Base-by-base conservation (phyloP, 768 basidiomycete genomes). In the Mycena rosella region DNA sequence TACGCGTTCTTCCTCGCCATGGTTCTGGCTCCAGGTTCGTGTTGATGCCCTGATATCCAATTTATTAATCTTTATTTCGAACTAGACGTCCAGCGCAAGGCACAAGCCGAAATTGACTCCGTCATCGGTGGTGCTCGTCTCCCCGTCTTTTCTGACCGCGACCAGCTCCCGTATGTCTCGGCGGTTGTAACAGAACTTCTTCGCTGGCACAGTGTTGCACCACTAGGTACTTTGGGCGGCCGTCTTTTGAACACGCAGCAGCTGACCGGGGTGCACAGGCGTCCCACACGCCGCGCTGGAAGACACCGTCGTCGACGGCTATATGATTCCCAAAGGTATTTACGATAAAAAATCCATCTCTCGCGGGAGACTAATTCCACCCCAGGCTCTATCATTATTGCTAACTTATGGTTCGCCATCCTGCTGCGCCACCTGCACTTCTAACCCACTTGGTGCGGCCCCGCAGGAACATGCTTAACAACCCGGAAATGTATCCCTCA, bases 401-500 rank as follows among this genome's bases (percentile, higher is more conserved):
- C 78, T 7, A 88, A 88, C 61, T 74, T 85, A 38, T 87, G 86
- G 87, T 85, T 22, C 88, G 87, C 0, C 38, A n/a, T 73, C 64
- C 17, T 38, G 10, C 49, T 22, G 30, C n/a, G 5, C n/a, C 5
- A 49, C 26, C 14, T 3, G 5, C 24, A 22, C 17, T 22, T 38
- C 20, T 20, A 55, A 80, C 83, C 87, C 34, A 76, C 38, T 7
- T 15, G 83, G 66, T 71, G 73, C 0, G 82, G 86, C 66, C 86
- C 85, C 0, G 82, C 57, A 89, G 89, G 88, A 78, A 75, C n/a
- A 85, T 90, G 75, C 76, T 87, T 1, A 85, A 85, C 52, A 84
- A 91, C 73, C 82, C 82, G 2, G 74, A 79, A 8, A 75, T 75
- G 2, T 88, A 86, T 69, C 85, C 87, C 0, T 80, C 85, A 30